These are phyloP conservation scores for Yarrowia bubula DNA, from an alignment of 805 yeast species.

Conservation along the genomic window DNA sequence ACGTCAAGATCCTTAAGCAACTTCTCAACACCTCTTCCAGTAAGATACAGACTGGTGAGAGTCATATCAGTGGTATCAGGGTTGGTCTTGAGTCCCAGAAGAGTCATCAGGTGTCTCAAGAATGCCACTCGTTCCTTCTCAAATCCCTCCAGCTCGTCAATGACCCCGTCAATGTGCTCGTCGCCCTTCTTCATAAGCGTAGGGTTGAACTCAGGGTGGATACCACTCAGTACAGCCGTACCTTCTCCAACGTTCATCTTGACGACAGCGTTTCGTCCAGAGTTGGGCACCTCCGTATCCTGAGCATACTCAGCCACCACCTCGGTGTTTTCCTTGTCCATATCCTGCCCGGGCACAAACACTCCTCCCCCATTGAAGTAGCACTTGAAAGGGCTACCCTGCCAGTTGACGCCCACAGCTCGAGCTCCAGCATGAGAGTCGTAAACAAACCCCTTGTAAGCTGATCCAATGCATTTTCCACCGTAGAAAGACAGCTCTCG, in stretches of 20 bases:
- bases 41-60: conserved; percentile 62
- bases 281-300: conserved; percentile 50
- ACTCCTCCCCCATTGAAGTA: conserved; percentile 91
- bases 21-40: conserved; percentile 35
- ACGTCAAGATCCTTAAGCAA: neutral
- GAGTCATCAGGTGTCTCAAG: conserved; percentile 53
- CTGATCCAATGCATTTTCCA: conserved; percentile 80
- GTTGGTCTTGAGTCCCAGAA: conserved; percentile 70
- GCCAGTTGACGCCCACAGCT: conserved; percentile 40
- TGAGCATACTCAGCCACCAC: conserved; percentile 69
- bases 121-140: conserved; percentile 55
- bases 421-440: conserved; percentile 73
- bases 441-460: conserved; percentile 75
- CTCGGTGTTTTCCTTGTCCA: conserved; percentile 51
- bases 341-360: conserved; percentile 70
- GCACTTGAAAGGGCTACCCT: conserved; percentile 29
- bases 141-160: conserved; percentile 44
- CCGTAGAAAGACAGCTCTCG: conserved; percentile 82
- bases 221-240: conserved; percentile 70
- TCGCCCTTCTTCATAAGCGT: conserved; percentile 44
- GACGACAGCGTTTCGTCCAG: conserved; percentile 60
- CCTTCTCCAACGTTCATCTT: conserved; percentile 71
- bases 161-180: conserved; percentile 40
- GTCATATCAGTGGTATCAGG: conserved; percentile 50
- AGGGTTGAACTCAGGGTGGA: conserved; percentile 84